Conservation (phyloP, 192 early-diverging fungal genomes). For the Entrophospora sp. region DNA sequence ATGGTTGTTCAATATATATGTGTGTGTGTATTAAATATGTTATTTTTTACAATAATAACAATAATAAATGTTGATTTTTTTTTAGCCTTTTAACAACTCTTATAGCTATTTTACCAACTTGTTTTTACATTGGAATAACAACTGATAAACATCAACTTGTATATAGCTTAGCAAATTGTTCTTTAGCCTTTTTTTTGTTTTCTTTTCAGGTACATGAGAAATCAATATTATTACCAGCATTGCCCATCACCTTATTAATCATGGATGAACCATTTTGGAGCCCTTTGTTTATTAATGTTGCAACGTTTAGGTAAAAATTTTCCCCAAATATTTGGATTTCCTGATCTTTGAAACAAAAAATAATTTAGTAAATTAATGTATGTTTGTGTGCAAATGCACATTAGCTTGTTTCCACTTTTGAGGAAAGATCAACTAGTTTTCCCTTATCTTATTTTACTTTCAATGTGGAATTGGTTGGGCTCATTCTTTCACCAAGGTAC, state of each 20-base stretch:
- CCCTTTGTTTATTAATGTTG: constrained; percentile 65
- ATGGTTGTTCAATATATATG: not conserved
- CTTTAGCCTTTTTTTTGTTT: constrained; percentile 89
- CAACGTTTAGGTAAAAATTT: constrained; percentile 60
- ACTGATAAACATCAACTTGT: constrained; percentile 52
- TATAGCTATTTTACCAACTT: constrained; percentile 59
- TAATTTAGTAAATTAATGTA: not conserved
- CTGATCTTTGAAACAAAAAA: too few relatives aligned
- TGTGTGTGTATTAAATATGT: not conserved
- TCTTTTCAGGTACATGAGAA: constrained; percentile 99
- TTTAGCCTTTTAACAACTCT: constrained; percentile 58
- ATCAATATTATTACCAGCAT: constrained; percentile 77
- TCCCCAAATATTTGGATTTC: not conserved
- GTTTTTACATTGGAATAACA: constrained; percentile 51
- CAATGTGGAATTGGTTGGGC: constrained; percentile 71
- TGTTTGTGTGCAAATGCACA: not conserved
- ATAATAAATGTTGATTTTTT: too few relatives aligned
- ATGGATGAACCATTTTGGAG: constrained; percentile 55
- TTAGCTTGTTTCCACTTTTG: constrained; percentile 83
- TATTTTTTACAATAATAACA: not conserved
- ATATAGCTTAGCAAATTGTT: constrained; percentile 64
- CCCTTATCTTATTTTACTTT: constrained; percentile 57
- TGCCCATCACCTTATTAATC: constrained; percentile 69
- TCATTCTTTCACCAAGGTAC: constrained; percentile 3
- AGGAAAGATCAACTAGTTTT: constrained; percentile 62